Percentiles rank a stretch among this genome's conserved stretches.
Evolutionary conservation across 2,329 filamentous ascomycete species (phyloP).

Genomic region (Arthrobotrys megalospora): DNA sequence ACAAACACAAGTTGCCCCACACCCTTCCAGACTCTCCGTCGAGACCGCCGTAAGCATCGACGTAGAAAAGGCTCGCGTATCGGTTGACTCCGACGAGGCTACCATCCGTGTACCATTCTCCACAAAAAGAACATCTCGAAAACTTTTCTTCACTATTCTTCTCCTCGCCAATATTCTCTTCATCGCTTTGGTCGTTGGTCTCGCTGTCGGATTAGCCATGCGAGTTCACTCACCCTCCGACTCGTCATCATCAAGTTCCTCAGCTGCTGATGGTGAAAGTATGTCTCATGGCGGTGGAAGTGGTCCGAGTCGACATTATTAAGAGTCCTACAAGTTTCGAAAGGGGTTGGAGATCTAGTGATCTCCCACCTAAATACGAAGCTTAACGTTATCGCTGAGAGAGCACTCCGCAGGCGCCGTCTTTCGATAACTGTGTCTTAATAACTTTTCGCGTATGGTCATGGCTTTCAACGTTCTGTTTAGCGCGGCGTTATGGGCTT

Average conservation of each 20-base stretch:
- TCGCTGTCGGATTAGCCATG: slow-evolving; percentile 39
- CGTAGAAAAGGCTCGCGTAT: slow-evolving; percentile 39
- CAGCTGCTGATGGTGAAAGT: neutral
- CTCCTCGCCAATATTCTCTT: slow-evolving; percentile 41
- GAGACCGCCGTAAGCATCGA: slow-evolving; percentile 38
- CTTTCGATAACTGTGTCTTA: neutral
- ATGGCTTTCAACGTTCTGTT: neutral
- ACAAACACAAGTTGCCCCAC: slow-evolving; percentile 28
- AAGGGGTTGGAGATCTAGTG: no score
- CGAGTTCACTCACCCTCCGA: slow-evolving; percentile 1
- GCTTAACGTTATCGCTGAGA: neutral
- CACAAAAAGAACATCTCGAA: slow-evolving; percentile 32
- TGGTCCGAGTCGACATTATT: slow-evolving; percentile 34
- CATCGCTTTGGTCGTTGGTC: slow-evolving; percentile 32
- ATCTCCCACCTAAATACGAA: no score
- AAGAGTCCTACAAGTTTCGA: neutral
- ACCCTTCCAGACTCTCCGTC: slow-evolving; percentile 24
- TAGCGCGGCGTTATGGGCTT: slow-evolving; percentile 34
- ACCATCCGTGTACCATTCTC: slow-evolving; percentile 54
- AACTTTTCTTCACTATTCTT: slow-evolving; percentile 44
- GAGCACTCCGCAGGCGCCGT: neutral
- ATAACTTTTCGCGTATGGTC: slow-evolving; percentile 1
- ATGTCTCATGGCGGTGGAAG: slow-evolving; percentile 4
- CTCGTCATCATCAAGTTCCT: neutral
- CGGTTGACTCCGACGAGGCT: slow-evolving; percentile 35